Evolutionary conservation across 345 rosid genomes (phyloP).

Genomic region (Syzygium grande): DNA sequence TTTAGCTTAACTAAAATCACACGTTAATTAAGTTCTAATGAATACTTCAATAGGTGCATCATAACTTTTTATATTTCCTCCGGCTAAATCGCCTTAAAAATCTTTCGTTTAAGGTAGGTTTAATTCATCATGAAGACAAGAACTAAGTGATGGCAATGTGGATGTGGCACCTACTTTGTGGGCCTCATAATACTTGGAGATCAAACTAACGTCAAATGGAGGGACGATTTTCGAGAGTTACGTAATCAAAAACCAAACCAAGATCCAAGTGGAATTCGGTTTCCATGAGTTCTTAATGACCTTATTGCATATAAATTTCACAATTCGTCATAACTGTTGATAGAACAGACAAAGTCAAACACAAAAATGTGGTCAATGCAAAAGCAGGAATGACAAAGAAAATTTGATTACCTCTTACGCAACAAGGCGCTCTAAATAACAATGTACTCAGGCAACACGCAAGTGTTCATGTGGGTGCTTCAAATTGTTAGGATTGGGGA

Average conservation of each 20-base stretch:
- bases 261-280: constrained; percentile 80
- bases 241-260: constrained; percentile 57
- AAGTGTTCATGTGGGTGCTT: constrained; percentile 13
- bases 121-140: no score
- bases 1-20: no score
- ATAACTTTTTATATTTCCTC: no score
- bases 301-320: constrained; percentile 13
- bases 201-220: constrained; percentile 22
- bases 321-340: background rate
- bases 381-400: background rate
- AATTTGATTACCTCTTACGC: background rate
- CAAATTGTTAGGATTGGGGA: background rate
- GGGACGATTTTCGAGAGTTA: constrained; percentile 53
- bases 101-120: no score
- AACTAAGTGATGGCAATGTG: background rate
- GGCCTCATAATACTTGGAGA: constrained; percentile 48
- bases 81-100: no score
- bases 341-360: background rate
- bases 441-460: constrained; percentile 3
- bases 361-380: background rate
- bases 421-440: constrained; percentile 7
- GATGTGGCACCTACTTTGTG: constrained; percentile 27
- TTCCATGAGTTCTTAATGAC: constrained; percentile 10
- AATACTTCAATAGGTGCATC: no score
- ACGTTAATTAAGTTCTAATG: no score